Conservation (phyloP, 352 stramenopile genomes). For the Thalassiosira mediterranea region DNA sequence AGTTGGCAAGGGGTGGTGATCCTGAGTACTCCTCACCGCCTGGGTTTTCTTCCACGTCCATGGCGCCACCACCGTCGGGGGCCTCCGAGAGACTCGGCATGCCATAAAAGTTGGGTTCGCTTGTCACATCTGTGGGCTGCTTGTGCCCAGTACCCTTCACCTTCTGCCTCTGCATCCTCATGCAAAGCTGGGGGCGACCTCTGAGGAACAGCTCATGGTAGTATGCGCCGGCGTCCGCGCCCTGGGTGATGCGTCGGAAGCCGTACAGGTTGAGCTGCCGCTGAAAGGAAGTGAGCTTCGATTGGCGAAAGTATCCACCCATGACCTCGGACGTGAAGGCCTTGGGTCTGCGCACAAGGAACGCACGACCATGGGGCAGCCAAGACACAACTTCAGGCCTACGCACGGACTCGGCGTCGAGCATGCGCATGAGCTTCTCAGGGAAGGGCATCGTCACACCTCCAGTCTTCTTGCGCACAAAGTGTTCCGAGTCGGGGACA, state of each 20-base stretch:
- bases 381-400: constrained; percentile 58
- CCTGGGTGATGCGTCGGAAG: constrained; percentile 87
- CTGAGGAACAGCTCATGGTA: constrained; percentile 87
- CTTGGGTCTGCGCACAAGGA: constrained; percentile 76
- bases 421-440: constrained; percentile 78
- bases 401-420: constrained; percentile 50
- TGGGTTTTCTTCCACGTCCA: no score
- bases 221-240: constrained; percentile 85
- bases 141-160: constrained; percentile 85
- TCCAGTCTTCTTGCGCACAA: constrained; percentile 82
- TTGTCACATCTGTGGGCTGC: constrained; percentile 73
- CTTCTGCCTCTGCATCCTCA: constrained; percentile 71
- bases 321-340: constrained; percentile 77
- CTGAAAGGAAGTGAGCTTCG: constrained; percentile 86
- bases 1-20: no score
- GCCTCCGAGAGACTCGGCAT: no score
- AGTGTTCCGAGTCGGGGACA: constrained; percentile 54
- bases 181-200: constrained; percentile 79
- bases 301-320: constrained; percentile 81
- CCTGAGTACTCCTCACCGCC: no score
- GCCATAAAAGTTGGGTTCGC: constrained; percentile 83
- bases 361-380: constrained; percentile 78
- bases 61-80: no score
- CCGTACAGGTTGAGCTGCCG: constrained; percentile 89
- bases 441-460: constrained; percentile 79